A percentile compares a stretch with the other conserved stretches of the same genome.
Evolutionary conservation across 1,284 basidiomycete species (phyloP).

Genomic region (Rhodotorula sp.): DNA sequence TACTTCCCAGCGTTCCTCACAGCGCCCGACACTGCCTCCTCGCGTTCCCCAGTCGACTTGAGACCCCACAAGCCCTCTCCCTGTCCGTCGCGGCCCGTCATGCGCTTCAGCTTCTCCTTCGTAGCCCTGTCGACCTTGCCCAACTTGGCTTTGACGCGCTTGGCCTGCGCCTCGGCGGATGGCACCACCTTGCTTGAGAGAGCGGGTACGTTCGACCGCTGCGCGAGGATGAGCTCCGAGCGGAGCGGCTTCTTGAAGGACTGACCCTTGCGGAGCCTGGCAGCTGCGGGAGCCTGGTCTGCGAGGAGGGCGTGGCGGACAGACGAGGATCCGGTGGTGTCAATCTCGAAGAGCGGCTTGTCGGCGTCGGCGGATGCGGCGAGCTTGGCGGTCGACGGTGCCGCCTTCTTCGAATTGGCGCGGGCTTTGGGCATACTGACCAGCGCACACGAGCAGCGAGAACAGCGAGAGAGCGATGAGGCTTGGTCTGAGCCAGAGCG

Average conservation of each 20-base stretch:
- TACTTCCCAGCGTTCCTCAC: constrained; percentile 68
- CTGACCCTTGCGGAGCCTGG: constrained; percentile 32
- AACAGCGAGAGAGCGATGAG: not conserved
- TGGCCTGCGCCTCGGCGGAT: constrained; percentile 30
- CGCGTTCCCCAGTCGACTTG: constrained; percentile 59
- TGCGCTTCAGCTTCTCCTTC: constrained; percentile 70
- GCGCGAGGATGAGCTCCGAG: constrained; percentile 74
- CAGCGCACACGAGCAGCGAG: not conserved
- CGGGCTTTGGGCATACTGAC: constrained; percentile 23
- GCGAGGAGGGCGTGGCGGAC: constrained; percentile 31
- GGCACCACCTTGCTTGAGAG: constrained; percentile 30
- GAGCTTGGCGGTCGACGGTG: constrained; percentile 10
- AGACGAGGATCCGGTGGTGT: constrained; percentile 24
- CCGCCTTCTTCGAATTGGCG: constrained; percentile 33
- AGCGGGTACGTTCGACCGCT: constrained; percentile 81
- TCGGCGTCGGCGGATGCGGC: not conserved
- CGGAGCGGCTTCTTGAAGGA: constrained; percentile 58
- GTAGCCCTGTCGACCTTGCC: constrained; percentile 80
- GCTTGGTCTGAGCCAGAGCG: no score
- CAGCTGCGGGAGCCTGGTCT: constrained; percentile 22
- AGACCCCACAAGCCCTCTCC: constrained; percentile 62
- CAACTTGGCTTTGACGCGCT: constrained; percentile 61
- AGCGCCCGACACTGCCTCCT: constrained; percentile 54
- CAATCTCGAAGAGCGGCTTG: constrained; percentile 35
- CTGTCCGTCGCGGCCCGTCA: constrained; percentile 65